Evolutionary conservation across 108 stramenopile species (phyloP), one percentile per base, ranked within the genome.

Genomic region (Epithemia pelagica): DNA sequence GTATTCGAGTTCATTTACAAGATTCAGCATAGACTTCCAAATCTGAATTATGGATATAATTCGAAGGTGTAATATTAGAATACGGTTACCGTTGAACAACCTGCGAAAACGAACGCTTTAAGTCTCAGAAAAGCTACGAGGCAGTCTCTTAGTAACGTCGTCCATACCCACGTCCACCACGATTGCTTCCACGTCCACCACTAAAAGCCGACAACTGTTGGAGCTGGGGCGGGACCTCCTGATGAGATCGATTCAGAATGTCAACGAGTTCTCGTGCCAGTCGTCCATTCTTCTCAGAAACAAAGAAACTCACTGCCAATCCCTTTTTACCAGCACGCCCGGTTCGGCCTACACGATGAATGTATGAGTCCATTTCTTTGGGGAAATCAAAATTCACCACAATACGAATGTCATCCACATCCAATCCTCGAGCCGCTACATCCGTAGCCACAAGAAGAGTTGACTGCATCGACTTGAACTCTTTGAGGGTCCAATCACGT

Each of bases 251-350:
- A 25, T 82, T 80, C 54, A 94, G 72, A 55, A 94, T 91, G n/a
- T 91, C 89, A 19, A 91, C 74, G 20, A 94, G 74, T 31, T 91
- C 89, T 54, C 80, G 69, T 21, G 96, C 94, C 75, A 97, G 69
- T 52, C 92, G 79, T 32, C 78, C 86, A 80, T 98, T 95, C 83
- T 97, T 97, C 28, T 87, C 88, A 2, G 88, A 71, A 46, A 99
- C 94, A 69, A 94, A 94, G 74, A 99, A 98, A 37, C 92, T 91
- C 18, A 99, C 86, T 5, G 99, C 91, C 28, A 78, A 70, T n/a
- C 99, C 97, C 66, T 94, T 97, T 61, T 96, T 96, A 0, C 97
- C 98, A 23, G 97, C 99, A 62, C 99, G 94, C 0, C 98, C 99
- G 19, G 97, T 98, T 78, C 99, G 98, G 28, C 99, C 98, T 61